Evolutionary conservation across 495 filamentous ascomycete genomes (phyloP), one percentile per base, ranked within the genome.

Genomic region (Penicillium manginii): DNA sequence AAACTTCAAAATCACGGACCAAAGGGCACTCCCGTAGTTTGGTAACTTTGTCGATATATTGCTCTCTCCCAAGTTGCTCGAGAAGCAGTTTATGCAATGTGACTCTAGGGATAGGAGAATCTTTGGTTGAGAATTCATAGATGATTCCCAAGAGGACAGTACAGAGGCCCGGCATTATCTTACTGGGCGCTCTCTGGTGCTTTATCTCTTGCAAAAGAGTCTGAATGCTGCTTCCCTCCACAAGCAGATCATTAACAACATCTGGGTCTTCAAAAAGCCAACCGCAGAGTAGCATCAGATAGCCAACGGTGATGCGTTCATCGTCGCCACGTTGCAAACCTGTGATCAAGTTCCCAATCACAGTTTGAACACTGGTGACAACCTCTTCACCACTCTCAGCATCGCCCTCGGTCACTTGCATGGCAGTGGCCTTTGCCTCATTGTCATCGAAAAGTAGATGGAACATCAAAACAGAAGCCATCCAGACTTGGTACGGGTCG

Each of bases 71-170:
- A 65, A 98, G 84, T 49, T 88, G 85, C 29, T 88, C 86, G 39
- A 85, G 83, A 42, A 99, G 81, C 49, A 97, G 83, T 35, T 89
- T 86, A 65, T 94, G 90, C 48, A 98, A 77, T 8, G 88, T 93
- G 22, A 85, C 83, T 51, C 94, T 87, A 10, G 93, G 84, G 54
- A 98, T 86, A 5, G 96, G 93, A 0, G 93, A 97, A 70, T 98
- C 93, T 66, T 96, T 97, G 10, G 93, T 96, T 18, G 93, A 97
- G 63, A 98, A 99, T 66, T 99, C 94, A 67, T 98, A 99, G 22
- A 96, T 78, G 32, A 96, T 89, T 33, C 93, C 96, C 4, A 97
- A 78, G 3, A 98, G 75, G 61, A 91, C 84, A 12, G 91, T 88
- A 69, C 87, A 92, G 18, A 99, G 79, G 1, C 94, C 94, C 60